Conservation (phyloP, 495 filamentous ascomycete genomes). For the Neurospora sp. region DNA sequence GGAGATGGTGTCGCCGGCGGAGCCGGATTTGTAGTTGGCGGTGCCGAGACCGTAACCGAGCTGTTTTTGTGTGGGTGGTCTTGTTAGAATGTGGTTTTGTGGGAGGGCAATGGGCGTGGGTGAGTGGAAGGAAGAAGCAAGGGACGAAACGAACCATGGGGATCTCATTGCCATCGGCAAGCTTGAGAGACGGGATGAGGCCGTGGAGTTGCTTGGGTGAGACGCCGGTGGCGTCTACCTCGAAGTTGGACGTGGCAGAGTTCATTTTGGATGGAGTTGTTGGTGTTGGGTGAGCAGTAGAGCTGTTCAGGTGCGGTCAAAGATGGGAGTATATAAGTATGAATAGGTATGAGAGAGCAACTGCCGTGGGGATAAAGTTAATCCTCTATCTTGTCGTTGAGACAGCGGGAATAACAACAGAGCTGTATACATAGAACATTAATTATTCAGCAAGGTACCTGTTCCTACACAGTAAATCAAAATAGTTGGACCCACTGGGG, state of each 20-base stretch:
- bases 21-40: slow-evolving; percentile 29
- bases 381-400: too few species aligned
- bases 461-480: not conserved
- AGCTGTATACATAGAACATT: not conserved
- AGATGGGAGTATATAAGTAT: not conserved
- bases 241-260: slow-evolving; percentile 21
- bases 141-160: slow-evolving; percentile 48
- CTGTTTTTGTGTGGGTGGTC: slow-evolving; percentile 27
- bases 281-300: not conserved
- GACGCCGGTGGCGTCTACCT: slow-evolving; percentile 16
- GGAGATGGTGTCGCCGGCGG: slow-evolving; percentile 28
- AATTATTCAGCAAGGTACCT: not conserved
- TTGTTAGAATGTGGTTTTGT: not conserved
- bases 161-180: slow-evolving; percentile 65
- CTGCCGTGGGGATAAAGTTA: not conserved
- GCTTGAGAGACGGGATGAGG: slow-evolving; percentile 39
- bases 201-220: slow-evolving; percentile 23
- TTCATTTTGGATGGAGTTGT: slow-evolving; percentile 17
- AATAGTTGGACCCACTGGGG: not conserved
- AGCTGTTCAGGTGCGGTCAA: not conserved
- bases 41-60: slow-evolving; percentile 61
- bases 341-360: not conserved
- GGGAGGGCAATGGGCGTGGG: not conserved
- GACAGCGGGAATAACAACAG: too few species aligned
- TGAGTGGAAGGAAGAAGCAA: not conserved